Evolutionary conservation across 257 asterid species (phyloP).

Genomic region (Nicotiana noctiflora): DNA sequence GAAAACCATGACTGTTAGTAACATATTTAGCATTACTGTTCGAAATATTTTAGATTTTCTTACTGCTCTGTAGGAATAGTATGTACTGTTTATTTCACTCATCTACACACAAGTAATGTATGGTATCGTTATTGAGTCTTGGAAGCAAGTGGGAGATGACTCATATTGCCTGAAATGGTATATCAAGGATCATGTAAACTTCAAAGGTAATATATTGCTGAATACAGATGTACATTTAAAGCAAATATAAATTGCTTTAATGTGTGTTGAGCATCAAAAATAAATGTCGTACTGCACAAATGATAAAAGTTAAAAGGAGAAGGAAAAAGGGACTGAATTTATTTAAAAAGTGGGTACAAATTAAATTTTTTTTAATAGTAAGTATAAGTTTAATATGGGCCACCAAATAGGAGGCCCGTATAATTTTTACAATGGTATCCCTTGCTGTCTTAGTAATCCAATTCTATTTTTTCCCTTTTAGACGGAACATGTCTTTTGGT

Average conservation of each 20-base stretch:
- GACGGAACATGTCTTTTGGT: not conserved
- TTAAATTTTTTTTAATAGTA: no score
- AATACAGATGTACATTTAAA: no score
- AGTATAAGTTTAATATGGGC: no score
- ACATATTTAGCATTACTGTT: not conserved
- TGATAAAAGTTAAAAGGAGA: no score
- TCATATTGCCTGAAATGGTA: not conserved
- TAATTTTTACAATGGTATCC: no score
- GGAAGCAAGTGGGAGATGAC: not conserved
- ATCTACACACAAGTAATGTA: not conserved
- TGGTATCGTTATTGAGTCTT: not conserved
- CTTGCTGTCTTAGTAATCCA: no score
- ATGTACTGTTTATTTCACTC: not conserved
- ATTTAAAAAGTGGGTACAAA: no score
- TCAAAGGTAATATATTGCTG: not conserved
- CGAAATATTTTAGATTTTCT: not conserved
- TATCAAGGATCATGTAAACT: not conserved
- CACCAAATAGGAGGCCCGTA: no score
- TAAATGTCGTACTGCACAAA: not conserved
- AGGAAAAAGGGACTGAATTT: no score
- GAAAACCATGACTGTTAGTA: not conserved
- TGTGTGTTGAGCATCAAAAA: constrained; percentile 9
- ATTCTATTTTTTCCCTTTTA: not conserved
- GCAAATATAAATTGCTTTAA: not conserved
- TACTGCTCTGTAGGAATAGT: no score